Evolutionary conservation across 139 green algal genomes (phyloP).

Genomic region (Chlamydomonas sp.): DNA sequence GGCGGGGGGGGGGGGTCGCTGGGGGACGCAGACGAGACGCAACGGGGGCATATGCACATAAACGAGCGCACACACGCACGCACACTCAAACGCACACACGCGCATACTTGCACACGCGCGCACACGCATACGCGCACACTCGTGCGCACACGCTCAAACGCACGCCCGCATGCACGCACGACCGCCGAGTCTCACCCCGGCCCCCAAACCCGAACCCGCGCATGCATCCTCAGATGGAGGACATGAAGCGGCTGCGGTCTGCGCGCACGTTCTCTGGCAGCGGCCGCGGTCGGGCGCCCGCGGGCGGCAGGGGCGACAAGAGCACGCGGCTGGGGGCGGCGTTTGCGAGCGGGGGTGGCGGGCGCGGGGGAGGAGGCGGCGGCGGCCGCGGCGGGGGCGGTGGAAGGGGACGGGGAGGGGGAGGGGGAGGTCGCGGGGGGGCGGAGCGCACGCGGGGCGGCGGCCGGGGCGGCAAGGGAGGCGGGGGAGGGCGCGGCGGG

Average conservation of each 20-base stretch:
- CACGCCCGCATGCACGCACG: too few relatives aligned
- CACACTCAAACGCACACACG: too few relatives aligned
- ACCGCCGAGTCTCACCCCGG: too few relatives aligned
- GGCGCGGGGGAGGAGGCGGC: neutral
- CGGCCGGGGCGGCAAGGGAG: neutral
- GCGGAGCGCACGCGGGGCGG: neutral
- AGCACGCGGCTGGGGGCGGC: neutral
- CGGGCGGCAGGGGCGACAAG: slow-evolving; percentile 1
- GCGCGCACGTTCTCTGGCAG: slow-evolving; percentile 13
- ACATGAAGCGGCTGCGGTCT: slow-evolving; percentile 42
- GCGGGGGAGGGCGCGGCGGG: neutral
- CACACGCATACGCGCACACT: too few relatives aligned
- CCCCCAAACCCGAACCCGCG: too few relatives aligned
- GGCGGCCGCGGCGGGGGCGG: neutral
- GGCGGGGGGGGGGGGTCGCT: too few relatives aligned
- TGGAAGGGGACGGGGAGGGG: slow-evolving; percentile 3
- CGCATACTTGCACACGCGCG: too few relatives aligned
- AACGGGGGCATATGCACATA: too few relatives aligned
- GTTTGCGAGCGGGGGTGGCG: neutral
- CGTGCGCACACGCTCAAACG: too few relatives aligned
- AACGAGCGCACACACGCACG: too few relatives aligned
- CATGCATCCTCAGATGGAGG: too few relatives aligned
- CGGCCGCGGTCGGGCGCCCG: neutral
- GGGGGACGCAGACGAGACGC: too few relatives aligned
- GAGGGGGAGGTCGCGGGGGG: neutral